A percentile compares a stretch with the other conserved stretches of the same genome.
phyloP scores from a whole-genome alignment of 306 rosid genomes.

The Pyrus betulifolia region DNA sequence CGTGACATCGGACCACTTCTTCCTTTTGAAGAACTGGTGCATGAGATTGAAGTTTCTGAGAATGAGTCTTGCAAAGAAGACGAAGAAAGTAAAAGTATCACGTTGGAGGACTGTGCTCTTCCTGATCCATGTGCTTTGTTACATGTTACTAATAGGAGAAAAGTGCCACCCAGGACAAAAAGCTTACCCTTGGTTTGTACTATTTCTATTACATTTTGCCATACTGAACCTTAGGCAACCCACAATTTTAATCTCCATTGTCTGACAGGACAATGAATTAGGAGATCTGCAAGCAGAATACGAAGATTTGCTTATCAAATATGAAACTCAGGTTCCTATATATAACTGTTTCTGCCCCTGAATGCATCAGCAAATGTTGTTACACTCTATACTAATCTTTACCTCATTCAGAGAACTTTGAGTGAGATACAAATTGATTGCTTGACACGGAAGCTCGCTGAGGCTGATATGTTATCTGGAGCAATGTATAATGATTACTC shows the following conservation, averaged over 20 bases:
- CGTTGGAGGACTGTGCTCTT: conserved; percentile 31
- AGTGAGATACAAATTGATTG: conserved; percentile 62
- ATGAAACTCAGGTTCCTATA: conserved; percentile 57
- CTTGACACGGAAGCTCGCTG: conserved; percentile 47
- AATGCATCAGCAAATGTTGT: background rate
- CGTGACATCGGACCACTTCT: conserved; percentile 66
- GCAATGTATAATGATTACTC: conserved; percentile 22
- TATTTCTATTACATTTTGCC: conserved; percentile 14
- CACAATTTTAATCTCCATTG: conserved; percentile 15
- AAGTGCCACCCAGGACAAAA: conserved; percentile 51
- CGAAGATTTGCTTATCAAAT: conserved; percentile 58
- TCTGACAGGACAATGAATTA: conserved; percentile 58
- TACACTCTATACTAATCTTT: background rate
- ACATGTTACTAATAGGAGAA: conserved; percentile 81
- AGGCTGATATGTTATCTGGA: conserved; percentile 26
- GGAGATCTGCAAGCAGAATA: conserved; percentile 52
- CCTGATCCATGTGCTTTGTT: conserved; percentile 61
- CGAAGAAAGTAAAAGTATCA: conserved; percentile 28
- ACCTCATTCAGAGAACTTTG: conserved; percentile 52
- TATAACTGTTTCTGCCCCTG: conserved; percentile 6
- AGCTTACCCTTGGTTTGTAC: conserved; percentile 51
- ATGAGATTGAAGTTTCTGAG: conserved; percentile 34
- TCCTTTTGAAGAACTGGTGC: conserved; percentile 62
- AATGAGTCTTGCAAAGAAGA: conserved; percentile 35
- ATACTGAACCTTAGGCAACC: conserved; percentile 11